Evolutionary conservation across 306 rosid species (phyloP).

Genomic region (Lupinus albus): DNA sequence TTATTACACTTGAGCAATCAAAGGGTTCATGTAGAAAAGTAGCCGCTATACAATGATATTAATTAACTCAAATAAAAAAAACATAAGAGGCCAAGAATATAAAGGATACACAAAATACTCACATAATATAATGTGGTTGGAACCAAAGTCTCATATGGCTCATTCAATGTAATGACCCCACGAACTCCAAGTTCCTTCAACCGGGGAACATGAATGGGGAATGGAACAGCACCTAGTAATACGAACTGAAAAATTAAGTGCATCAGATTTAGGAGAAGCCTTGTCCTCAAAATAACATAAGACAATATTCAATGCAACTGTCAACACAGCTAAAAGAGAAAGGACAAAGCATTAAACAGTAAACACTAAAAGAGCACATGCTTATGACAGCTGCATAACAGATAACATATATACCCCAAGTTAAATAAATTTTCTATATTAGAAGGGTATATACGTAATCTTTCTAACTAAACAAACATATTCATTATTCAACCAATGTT

Average conservation of each 20-base stretch:
- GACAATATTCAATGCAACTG: too few species aligned
- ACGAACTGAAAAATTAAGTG: slow-evolving; percentile 67
- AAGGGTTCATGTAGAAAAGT: not conserved
- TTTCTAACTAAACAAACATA: too few species aligned
- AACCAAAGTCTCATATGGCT: slow-evolving; percentile 95
- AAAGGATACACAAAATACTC: slow-evolving; percentile 40
- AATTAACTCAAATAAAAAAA: slow-evolving; percentile 9
- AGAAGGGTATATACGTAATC: too few species aligned
- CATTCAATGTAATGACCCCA: slow-evolving; percentile 94
- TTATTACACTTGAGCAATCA: not conserved
- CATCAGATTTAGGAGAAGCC: slow-evolving; percentile 42
- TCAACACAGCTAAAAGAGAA: too few species aligned
- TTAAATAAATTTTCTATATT: too few species aligned
- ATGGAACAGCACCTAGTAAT: slow-evolving; percentile 97
- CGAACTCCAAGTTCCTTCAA: slow-evolving; percentile 84
- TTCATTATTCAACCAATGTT: too few species aligned
- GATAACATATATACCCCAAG: too few species aligned
- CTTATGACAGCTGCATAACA: too few species aligned
- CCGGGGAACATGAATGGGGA: slow-evolving; percentile 83
- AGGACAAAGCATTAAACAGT: too few species aligned
- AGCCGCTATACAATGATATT: not conserved
- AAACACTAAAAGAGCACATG: too few species aligned
- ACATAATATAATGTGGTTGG: slow-evolving; percentile 79
- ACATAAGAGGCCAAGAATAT: not conserved
- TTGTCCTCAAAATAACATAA: slow-evolving; percentile 30